A percentile compares a stretch with the other conserved stretches of the same genome.
Evolutionary conservation across 1,284 basidiomycete genomes (phyloP).

Genomic region (Ustilago vetiveriae): DNA sequence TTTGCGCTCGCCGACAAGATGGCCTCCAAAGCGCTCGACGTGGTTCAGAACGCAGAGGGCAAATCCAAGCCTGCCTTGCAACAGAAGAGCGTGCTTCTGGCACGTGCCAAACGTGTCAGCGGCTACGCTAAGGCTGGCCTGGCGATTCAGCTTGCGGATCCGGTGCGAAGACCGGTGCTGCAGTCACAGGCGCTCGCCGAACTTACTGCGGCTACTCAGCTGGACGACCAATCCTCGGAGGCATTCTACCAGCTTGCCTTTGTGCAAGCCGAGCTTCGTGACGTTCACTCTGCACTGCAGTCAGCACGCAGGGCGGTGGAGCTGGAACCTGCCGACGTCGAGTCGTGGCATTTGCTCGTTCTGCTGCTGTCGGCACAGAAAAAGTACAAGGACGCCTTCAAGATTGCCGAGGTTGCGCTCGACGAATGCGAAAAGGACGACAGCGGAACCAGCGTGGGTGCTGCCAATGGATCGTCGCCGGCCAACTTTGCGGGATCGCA

Average conservation of each 20-base stretch:
- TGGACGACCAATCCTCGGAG: constrained; percentile 73
- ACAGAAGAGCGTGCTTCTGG: constrained; percentile 27
- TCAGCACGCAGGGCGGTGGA: constrained; percentile 79
- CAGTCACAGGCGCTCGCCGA: constrained; percentile 62
- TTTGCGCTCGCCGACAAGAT: constrained; percentile 47
- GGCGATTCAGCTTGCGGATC: constrained; percentile 39
- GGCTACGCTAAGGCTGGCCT: constrained; percentile 47
- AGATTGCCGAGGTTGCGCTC: constrained; percentile 77
- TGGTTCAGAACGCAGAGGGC: constrained; percentile 29
- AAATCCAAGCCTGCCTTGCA: constrained; percentile 30
- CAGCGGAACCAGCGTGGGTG: constrained; percentile 67
- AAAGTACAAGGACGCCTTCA: constrained; percentile 81
- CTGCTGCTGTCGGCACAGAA: constrained; percentile 81
- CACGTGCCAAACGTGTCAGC: constrained; percentile 44
- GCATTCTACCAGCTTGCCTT: constrained; percentile 72
- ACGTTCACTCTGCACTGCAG: constrained; percentile 76
- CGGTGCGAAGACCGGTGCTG: constrained; percentile 27
- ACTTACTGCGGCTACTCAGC: constrained; percentile 72
- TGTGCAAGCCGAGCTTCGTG: constrained; percentile 74
- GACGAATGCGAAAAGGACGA: constrained; percentile 61
- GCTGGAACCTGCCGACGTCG: constrained; percentile 76
- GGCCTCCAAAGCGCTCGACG: constrained; percentile 42
- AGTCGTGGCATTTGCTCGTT: constrained; percentile 91
- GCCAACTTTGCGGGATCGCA: constrained; percentile 54
- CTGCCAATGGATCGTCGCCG: constrained; percentile 56